Evolutionary conservation across 208 protist species (phyloP), one percentile per base, ranked within the genome.

Genomic region (Zelonia costaricensis): DNA sequence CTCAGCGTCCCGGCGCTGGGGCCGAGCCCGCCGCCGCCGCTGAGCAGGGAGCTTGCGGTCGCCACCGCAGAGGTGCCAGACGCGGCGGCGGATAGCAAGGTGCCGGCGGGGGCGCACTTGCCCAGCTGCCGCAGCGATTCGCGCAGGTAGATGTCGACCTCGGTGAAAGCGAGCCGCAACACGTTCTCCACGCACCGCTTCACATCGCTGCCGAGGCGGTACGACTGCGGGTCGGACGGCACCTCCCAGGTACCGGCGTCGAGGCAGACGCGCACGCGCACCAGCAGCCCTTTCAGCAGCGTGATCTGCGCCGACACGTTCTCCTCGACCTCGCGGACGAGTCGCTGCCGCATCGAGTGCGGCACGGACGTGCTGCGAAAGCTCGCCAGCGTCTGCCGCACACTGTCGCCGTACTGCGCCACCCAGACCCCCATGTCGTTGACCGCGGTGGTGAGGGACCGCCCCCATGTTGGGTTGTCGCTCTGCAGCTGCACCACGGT

Each of bases 111-210:
- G 13, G 62, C 60, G 12, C 65, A 51, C 40, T 77, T 71, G n/a
- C 79, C 55, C 23, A 88, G 75, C 68, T 91, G 80, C 25, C 84
- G 76, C 25, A 90, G 63, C 3, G 87, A 75, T 61, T 93, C 86
- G 2, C 60, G 30, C 53, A 96, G 68, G 45, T 91, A 92, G 10
- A 92, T 25, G 23, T 91, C 80, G 23, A 93, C 36, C 70, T 91
- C 86, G 15, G 40, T 46, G 30, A 84, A 74, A 23, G 68, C 71
- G 3, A 83, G 20, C 1, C 69, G 56, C 31, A 93, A 23, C 8
- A 91, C 67, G 5, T 64, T 64, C 36, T 79, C 67, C 4, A 81
- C 73, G 30, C 68, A 79, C 15, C 60, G 60, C 28, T 72, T 74
- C 30, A 86, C 68, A 13, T 86, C 65, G 9, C 58, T 61, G 15